Evolutionary conservation across 1,139 yeast species (phyloP).

Genomic region (Blastobotrys petasosporus): DNA sequence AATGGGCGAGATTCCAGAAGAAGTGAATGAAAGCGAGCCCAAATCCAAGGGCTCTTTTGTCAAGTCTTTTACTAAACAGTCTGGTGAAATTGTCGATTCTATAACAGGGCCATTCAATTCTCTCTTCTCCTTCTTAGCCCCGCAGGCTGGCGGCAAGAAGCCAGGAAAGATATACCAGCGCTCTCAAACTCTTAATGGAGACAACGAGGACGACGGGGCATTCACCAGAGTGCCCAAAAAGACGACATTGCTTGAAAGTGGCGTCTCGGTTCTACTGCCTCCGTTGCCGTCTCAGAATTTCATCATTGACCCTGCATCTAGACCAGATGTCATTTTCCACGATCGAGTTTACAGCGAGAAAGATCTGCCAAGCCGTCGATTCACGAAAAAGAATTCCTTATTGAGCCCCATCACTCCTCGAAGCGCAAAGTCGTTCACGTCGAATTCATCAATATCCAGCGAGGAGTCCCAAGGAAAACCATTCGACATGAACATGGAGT

Average conservation of each 20-base stretch:
- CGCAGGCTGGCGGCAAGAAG: slow-evolving; percentile 29
- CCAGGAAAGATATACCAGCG: slow-evolving; percentile 31
- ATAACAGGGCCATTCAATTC: slow-evolving; percentile 16
- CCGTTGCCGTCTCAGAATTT: slow-evolving; percentile 72
- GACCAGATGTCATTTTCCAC: slow-evolving; percentile 62
- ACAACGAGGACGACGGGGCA: slow-evolving; percentile 20
- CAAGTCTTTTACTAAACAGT: slow-evolving; percentile 8
- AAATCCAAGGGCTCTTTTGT: slow-evolving; percentile 5
- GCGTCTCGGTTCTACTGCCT: slow-evolving; percentile 74
- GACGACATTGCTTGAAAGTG: slow-evolving; percentile 76
- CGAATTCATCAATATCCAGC: slow-evolving; percentile 1
- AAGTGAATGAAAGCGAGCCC: slow-evolving; percentile 11
- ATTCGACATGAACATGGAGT: neutral
- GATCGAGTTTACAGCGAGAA: slow-evolving; percentile 66
- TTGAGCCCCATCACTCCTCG: slow-evolving; percentile 2
- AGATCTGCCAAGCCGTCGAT: slow-evolving; percentile 51
- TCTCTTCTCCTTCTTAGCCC: slow-evolving; percentile 30
- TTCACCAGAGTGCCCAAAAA: slow-evolving; percentile 47
- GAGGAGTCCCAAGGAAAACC: neutral
- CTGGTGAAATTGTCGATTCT: slow-evolving; percentile 11
- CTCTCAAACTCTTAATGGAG: slow-evolving; percentile 28
- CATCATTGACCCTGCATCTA: slow-evolving; percentile 55
- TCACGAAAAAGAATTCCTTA: slow-evolving; percentile 24
- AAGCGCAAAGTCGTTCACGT: slow-evolving; percentile 3
- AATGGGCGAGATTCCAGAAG: slow-evolving; percentile 36